Conservation (phyloP, 106 monocot genomes). For the Hemerocallis citrina region DNA sequence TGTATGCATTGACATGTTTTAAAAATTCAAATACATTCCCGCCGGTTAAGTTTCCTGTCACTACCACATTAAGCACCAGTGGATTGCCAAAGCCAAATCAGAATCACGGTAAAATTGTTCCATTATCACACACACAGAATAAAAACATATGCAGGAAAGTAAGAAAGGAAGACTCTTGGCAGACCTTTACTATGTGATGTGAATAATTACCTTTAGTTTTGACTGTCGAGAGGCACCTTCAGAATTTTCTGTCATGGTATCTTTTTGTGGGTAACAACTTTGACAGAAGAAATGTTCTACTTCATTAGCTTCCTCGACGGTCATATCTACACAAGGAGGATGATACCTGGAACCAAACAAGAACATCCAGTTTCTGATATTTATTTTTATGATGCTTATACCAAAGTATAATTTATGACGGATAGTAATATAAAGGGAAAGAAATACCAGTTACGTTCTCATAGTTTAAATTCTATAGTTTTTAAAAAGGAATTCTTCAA, state of each 20-base stretch:
- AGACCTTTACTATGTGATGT: background rate
- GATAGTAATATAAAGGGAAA: background rate
- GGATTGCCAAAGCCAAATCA: too few relatives aligned
- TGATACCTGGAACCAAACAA: constrained; percentile 26
- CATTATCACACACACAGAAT: too few relatives aligned
- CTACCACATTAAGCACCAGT: too few relatives aligned
- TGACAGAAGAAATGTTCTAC: constrained; percentile 45
- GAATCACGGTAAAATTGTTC: too few relatives aligned
- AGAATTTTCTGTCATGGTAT: constrained; percentile 22
- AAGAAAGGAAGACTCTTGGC: background rate
- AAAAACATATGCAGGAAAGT: too few relatives aligned
- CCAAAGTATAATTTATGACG: background rate
- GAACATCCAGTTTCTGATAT: background rate
- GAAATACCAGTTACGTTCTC: background rate
- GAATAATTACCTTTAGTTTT: constrained; percentile 30
- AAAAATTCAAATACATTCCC: too few relatives aligned
- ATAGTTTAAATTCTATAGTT: background rate
- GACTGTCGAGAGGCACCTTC: constrained; percentile 13
- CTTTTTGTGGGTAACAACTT: constrained; percentile 27
- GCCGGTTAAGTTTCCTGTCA: too few relatives aligned
- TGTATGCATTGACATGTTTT: too few relatives aligned
- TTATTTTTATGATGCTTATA: too few relatives aligned
- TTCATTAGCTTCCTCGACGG: constrained; percentile 35
- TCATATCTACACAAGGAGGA: constrained; percentile 37
- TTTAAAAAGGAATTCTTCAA: too few relatives aligned